Evolutionary conservation across 2,329 filamentous ascomycete genomes (phyloP), one percentile per base, ranked within the genome.

Genomic region (Talaromyces amestolkiae): DNA sequence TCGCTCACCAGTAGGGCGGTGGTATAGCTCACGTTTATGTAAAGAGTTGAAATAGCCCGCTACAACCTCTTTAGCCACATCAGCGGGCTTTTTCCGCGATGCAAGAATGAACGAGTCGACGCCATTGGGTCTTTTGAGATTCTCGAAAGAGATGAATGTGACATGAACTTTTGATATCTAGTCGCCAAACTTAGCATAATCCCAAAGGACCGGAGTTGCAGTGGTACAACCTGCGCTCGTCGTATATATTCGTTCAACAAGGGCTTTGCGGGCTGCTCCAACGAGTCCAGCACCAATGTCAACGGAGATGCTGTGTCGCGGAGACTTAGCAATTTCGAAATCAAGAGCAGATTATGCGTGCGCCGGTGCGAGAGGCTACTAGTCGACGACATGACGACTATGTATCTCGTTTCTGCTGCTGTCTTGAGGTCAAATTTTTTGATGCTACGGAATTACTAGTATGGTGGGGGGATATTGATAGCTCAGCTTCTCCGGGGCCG

Each of bases 241-340:
- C 84, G 82, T 63, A 91, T 86, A 77, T 94, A 91, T 77, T 97
- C 93, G 19, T 82, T 79, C 1, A 94, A 69, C 3, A 97, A 79
- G 0, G 89, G 88, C 35, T 82, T 84, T 7, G 88, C 91, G 31
- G 89, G 87, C 78, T 97, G 93, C 79, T 96, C 92, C 35, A 97
- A 82, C 39, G 85, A 91, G 77, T 98, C 94, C 65, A 97, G 83
- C 3, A 97, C 79, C 31, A 98, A 82, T 0, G 93, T 97, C 72
- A 98, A 87, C 2, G 94, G 94, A 58, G 92, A 96, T 15, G 90
- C 88, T 65, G 87, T 88, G 76, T 95, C 91, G 68, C 92, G 86
- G 64, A 92, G 82, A 73, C 89, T 91, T 68, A 97, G 83, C 1
- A 97, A 82, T 74, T 92, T 93, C 68, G 93, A 91, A 64, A 97